Percentiles rank a stretch among this genome's conserved stretches.
phyloP scores from a whole-genome alignment of 805 yeast species.

The Nakazawaea pomicola region DNA sequence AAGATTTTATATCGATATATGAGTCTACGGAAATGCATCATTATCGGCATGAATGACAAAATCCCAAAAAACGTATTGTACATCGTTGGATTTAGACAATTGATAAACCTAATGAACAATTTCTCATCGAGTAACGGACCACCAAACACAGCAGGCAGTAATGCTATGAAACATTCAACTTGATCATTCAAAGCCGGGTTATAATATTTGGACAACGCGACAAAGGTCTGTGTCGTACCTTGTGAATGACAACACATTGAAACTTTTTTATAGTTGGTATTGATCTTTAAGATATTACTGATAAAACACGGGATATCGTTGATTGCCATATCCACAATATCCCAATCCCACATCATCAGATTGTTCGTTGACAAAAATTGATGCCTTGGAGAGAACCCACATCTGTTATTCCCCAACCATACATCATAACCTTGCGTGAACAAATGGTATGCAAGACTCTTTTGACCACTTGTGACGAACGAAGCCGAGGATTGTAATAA shows the following conservation, averaged over 20 bases:
- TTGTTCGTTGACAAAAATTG: conserved; percentile 35
- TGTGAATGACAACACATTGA: conserved; percentile 83
- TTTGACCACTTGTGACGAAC: conserved; percentile 74
- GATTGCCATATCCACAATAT: conserved; percentile 73
- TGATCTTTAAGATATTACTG: conserved; percentile 43
- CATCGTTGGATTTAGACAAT: conserved; percentile 38
- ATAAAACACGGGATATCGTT: conserved; percentile 75
- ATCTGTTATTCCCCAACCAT: conserved; percentile 89
- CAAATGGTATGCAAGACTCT: conserved; percentile 64
- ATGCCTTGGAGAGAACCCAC: conserved; percentile 78
- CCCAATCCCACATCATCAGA: conserved; percentile 88
- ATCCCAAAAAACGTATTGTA: conserved; percentile 64
- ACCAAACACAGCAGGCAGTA: conserved; percentile 91
- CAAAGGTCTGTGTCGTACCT: conserved; percentile 84
- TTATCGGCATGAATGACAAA: conserved; percentile 70
- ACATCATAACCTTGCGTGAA: conserved; percentile 66
- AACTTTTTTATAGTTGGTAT: conserved; percentile 38
- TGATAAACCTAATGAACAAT: conserved; percentile 56
- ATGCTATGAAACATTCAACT: conserved; percentile 63
- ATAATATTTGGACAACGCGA: conserved; percentile 52
- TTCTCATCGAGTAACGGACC: conserved; percentile 68
- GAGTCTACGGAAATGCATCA: conserved; percentile 53
- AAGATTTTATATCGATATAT: conserved; percentile 48
- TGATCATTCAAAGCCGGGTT: conserved; percentile 42
- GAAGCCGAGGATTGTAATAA: conserved; percentile 84